Conservation (phyloP, 495 filamentous ascomycete species). For the Tuber magnatum region DNA sequence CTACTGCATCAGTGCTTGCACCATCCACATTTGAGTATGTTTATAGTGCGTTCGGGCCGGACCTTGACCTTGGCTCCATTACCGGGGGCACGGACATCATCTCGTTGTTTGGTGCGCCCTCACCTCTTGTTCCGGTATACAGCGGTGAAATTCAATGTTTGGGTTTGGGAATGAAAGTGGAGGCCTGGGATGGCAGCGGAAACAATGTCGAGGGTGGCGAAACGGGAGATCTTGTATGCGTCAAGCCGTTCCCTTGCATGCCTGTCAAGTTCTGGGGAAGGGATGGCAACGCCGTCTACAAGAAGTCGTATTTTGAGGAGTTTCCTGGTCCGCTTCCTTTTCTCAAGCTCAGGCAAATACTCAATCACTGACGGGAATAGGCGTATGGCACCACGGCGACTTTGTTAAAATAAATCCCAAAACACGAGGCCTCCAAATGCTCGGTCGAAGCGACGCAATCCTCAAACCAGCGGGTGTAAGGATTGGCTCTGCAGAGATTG, state of each 20-base stretch:
- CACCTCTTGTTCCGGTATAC: constrained; percentile 76
- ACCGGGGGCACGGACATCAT: constrained; percentile 73
- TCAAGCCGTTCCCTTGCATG: constrained; percentile 78
- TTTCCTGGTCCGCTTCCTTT: constrained; percentile 48
- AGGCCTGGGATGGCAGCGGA: constrained; percentile 61
- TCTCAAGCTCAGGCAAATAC: constrained; percentile 6
- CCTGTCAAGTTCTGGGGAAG: constrained; percentile 80
- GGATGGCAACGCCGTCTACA: constrained; percentile 65
- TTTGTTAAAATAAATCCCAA: constrained; percentile 69
- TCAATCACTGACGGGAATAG: constrained; percentile 8
- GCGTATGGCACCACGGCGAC: constrained; percentile 90
- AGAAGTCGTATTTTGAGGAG: constrained; percentile 75
- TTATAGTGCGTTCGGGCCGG: constrained; percentile 65
- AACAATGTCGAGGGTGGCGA: constrained; percentile 52
- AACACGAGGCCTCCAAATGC: constrained; percentile 74
- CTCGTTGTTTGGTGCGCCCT: constrained; percentile 82
- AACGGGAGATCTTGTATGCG: constrained; percentile 87
- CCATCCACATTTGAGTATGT: constrained; percentile 89
- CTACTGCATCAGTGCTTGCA: constrained; percentile 82
- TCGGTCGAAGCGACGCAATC: constrained; percentile 71
- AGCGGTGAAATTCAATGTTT: constrained; percentile 83
- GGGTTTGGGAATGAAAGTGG: constrained; percentile 84
- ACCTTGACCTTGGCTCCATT: constrained; percentile 35
- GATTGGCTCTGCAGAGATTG: constrained; percentile 74
- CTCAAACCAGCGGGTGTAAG: constrained; percentile 71